Conservation (phyloP, 495 filamentous ascomycete species). For the Aspergillus funiculosus region DNA sequence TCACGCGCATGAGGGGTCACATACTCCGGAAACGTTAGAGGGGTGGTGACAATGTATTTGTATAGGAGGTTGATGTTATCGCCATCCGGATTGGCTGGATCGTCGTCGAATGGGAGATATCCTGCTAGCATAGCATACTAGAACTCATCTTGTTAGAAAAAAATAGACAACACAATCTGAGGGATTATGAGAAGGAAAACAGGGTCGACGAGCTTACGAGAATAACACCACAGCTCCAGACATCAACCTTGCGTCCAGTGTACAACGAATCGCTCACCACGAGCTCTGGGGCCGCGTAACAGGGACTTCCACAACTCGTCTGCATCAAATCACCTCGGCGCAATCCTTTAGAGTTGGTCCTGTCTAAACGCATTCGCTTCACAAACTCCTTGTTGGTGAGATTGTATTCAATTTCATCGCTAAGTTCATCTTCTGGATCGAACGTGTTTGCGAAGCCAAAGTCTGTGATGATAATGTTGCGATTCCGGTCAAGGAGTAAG, state of each 20-base stretch:
- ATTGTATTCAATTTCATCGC: constrained; percentile 84
- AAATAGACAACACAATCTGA: too few relatives aligned
- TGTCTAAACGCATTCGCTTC: constrained; percentile 68
- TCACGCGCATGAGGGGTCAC: constrained; percentile 96
- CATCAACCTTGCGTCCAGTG: constrained; percentile 95
- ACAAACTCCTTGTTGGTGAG: constrained; percentile 79
- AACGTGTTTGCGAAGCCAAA: constrained; percentile 99
- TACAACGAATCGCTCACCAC: constrained; percentile 97
- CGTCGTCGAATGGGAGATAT: constrained; percentile 98
- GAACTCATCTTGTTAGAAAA: neutral
- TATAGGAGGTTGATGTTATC: constrained; percentile 99
- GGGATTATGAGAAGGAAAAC: neutral
- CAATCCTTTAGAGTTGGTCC: constrained; percentile 79
- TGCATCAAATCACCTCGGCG: constrained; percentile 61
- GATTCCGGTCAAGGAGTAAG: constrained; percentile 86
- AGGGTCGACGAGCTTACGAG: constrained; percentile 57
- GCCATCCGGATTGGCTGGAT: constrained; percentile 96
- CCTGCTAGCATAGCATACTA: constrained; percentile 99
- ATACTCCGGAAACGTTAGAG: constrained; percentile 97
- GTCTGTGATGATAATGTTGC: constrained; percentile 99
- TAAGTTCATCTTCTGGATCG: constrained; percentile 78
- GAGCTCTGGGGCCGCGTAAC: constrained; percentile 94
- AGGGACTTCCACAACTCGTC: constrained; percentile 57
- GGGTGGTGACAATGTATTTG: constrained; percentile 98
- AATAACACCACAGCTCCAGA: constrained; percentile 99